These are phyloP conservation scores for Atalantia buxifolia DNA, from an alignment of 345 rosid genomes.

Conservation along the genomic window DNA sequence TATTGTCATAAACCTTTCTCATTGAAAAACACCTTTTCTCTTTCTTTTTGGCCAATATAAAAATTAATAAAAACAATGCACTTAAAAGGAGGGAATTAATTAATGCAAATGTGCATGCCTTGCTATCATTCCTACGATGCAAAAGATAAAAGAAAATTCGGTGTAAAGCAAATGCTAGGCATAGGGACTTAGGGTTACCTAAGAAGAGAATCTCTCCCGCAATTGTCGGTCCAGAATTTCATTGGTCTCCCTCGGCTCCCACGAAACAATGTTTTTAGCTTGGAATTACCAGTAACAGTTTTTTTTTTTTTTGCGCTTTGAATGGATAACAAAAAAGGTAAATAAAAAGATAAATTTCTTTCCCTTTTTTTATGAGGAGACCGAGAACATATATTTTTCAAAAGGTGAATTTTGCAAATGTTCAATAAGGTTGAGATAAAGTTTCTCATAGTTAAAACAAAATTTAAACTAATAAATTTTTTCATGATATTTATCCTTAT, in stretches of 20 bases:
- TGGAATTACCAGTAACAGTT: background rate
- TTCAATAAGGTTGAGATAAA: no score
- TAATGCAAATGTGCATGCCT: conserved; percentile 25
- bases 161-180: conserved; percentile 36
- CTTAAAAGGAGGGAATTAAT: background rate
- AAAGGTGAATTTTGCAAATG: no score
- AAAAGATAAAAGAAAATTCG: conserved; percentile 32
- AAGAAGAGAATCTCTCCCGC: background rate
- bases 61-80: background rate
- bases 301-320: background rate
- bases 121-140: conserved; percentile 33
- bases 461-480: background rate
- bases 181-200: background rate
- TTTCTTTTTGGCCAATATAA: background rate
- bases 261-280: background rate
- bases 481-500: background rate
- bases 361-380: background rate
- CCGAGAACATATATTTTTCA: no score
- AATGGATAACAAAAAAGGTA: background rate
- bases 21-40: background rate
- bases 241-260: background rate
- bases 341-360: no score
- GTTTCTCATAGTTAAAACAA: background rate
- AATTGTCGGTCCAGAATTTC: conserved; percentile 7
- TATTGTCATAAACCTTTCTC: background rate